phyloP scores from a whole-genome alignment of 345 rosid species.

The Hevea brasiliensis region DNA sequence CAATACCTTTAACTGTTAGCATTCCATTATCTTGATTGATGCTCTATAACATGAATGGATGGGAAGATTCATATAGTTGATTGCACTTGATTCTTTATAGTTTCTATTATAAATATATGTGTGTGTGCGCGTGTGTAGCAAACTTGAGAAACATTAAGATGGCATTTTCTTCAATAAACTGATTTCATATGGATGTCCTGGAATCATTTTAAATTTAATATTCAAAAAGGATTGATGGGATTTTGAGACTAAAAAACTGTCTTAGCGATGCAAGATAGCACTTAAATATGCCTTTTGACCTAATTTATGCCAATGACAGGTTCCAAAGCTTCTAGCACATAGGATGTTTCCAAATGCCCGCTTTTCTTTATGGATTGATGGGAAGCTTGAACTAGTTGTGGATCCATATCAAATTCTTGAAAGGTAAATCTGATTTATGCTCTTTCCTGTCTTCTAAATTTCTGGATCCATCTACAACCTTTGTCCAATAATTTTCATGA shows the following conservation, averaged over 20 bases:
- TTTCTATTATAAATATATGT: background rate
- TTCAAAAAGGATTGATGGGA: no score
- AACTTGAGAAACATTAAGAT: constrained; percentile 5
- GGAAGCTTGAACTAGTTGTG: constrained; percentile 89
- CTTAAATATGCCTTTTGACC: constrained; percentile 24
- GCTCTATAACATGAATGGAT: background rate
- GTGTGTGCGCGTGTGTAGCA: background rate
- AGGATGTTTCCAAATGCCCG: constrained; percentile 94
- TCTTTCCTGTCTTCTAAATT: background rate
- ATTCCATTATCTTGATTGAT: background rate
- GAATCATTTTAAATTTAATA: background rate
- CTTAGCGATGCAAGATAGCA: background rate
- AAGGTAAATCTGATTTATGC: constrained; percentile 45
- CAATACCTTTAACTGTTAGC: background rate
- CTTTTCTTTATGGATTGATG: constrained; percentile 94
- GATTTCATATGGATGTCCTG: background rate
- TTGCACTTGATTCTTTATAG: background rate
- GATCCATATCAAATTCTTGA: constrained; percentile 98
- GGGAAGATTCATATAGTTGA: constrained; percentile 1
- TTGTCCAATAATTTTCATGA: background rate
- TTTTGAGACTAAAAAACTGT: no score
- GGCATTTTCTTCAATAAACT: background rate
- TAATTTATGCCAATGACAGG: constrained; percentile 38
- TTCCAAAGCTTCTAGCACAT: constrained; percentile 77
- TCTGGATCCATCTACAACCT: background rate